These are phyloP conservation scores for Saccharomycopsis hybrid DNA, from an alignment of 1,139 yeast genomes.

Conservation along the genomic window DNA sequence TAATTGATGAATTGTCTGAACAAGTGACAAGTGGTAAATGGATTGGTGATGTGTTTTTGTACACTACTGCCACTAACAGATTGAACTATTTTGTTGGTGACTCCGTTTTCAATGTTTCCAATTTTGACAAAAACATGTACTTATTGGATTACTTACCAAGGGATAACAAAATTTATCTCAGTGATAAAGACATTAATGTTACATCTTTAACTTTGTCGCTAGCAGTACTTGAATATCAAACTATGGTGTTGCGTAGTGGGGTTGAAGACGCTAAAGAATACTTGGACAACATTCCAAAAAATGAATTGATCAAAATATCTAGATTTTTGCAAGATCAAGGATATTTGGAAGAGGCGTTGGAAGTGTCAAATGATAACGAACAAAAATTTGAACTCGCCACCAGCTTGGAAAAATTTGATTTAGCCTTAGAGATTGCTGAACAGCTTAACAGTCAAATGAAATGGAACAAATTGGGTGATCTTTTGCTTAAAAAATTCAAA, in stretches of 20 bases:
- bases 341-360: conserved; percentile 70
- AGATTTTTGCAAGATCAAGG: conserved; percentile 94
- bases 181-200: conserved; percentile 85
- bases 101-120: conserved; percentile 84
- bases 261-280: conserved; percentile 60
- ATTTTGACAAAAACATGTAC: conserved; percentile 84
- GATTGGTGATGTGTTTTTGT: conserved; percentile 95
- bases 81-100: conserved; percentile 94
- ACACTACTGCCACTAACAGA: conserved; percentile 80
- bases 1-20: conserved; percentile 75
- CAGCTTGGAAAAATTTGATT: conserved; percentile 55
- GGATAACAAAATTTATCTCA: conserved; percentile 82
- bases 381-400: conserved; percentile 82
- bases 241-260: conserved; percentile 92
- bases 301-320: conserved; percentile 74
- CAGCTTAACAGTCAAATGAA: conserved; percentile 53
- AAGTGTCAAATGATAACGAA: conserved; percentile 76
- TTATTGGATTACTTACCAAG: conserved; percentile 84
- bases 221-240: conserved; percentile 88
- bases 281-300: conserved; percentile 58
- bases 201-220: conserved; percentile 77
- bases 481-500: conserved; percentile 76
- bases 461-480: conserved; percentile 92
- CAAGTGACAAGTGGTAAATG: conserved; percentile 83
- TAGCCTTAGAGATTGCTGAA: conserved; percentile 69